These are phyloP conservation scores for Eutrema heterophyllum DNA, from an alignment of 345 rosid genomes.

Conservation along the genomic window DNA sequence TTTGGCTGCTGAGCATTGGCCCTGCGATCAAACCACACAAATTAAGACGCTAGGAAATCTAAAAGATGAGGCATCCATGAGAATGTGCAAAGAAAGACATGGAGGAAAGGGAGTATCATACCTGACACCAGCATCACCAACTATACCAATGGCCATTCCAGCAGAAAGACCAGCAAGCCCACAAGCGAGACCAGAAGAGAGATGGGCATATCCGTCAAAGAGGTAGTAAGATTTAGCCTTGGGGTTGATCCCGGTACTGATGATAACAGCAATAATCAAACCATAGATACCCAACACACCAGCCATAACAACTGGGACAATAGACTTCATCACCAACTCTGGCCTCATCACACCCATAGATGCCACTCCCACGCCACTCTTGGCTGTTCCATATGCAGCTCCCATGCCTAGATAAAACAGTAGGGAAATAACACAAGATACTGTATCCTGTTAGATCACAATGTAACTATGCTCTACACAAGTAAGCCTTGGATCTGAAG, in stretches of 20 bases:
- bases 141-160: conserved; percentile 96
- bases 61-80: no score
- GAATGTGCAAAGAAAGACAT: no score
- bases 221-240: conserved; percentile 91
- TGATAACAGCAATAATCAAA: conserved; percentile 88
- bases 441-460: not conserved
- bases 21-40: conserved; percentile 39
- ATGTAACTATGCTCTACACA: not conserved
- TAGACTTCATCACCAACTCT: conserved; percentile 92
- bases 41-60: no score
- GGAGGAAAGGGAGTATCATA: conserved; percentile 17
- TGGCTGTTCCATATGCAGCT: conserved; percentile 94
- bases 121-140: conserved; percentile 98
- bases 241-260: conserved; percentile 89
- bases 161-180: conserved; percentile 97
- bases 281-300: conserved; percentile 97
- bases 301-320: conserved; percentile 98
- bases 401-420: conserved; percentile 65
- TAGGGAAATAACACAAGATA: conserved; percentile 1
- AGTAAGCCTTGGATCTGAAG: not conserved
- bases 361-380: conserved; percentile 94
- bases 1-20: conserved; percentile 96
- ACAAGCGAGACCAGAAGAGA: conserved; percentile 93
- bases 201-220: conserved; percentile 90
- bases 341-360: conserved; percentile 99